Percentiles rank a stretch among this genome's conserved stretches.
Conservation (phyloP, 495 filamentous ascomycete species). For the Aspergillus panamensis region DNA sequence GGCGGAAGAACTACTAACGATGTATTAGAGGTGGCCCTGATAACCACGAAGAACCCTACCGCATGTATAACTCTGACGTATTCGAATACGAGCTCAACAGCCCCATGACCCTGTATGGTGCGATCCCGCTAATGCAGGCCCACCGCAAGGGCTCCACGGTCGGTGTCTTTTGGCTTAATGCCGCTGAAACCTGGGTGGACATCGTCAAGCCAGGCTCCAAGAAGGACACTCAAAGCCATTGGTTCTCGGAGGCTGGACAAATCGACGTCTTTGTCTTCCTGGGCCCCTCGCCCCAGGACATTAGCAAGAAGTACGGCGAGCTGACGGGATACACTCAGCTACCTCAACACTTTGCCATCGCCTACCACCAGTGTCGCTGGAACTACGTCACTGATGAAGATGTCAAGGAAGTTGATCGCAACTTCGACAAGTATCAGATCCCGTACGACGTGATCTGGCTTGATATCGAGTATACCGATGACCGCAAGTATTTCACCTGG, state of each 20-base stretch:
- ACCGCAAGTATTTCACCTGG: slow-evolving; percentile 97
- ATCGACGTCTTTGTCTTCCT: slow-evolving; percentile 93
- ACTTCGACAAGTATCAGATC: slow-evolving; percentile 90
- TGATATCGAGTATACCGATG: slow-evolving; percentile 94
- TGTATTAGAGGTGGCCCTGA: slow-evolving; percentile 64
- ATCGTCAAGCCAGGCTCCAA: slow-evolving; percentile 73
- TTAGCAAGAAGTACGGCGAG: slow-evolving; percentile 77
- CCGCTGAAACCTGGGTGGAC: slow-evolving; percentile 96
- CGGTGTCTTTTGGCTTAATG: slow-evolving; percentile 98
- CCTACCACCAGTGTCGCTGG: slow-evolving; percentile 97
- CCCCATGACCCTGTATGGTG: slow-evolving; percentile 96
- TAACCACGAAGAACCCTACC: slow-evolving; percentile 87
- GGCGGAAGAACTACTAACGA: slow-evolving; percentile 12
- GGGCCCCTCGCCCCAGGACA: slow-evolving; percentile 75
- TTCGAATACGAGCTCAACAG: slow-evolving; percentile 97
- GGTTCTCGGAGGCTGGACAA: slow-evolving; percentile 89
- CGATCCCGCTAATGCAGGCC: slow-evolving; percentile 96
- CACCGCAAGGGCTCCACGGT: slow-evolving; percentile 90
- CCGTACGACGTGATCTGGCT: slow-evolving; percentile 99
- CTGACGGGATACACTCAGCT: slow-evolving; percentile 93
- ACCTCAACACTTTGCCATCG: slow-evolving; percentile 87
- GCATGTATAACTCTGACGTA: slow-evolving; percentile 92
- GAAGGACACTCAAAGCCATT: slow-evolving; percentile 83
- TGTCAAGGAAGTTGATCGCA: slow-evolving; percentile 91
- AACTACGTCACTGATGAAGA: slow-evolving; percentile 97